These are phyloP conservation scores for Arabidopsis suecica DNA, from an alignment of 345 rosid genomes.

Conservation along the genomic window DNA sequence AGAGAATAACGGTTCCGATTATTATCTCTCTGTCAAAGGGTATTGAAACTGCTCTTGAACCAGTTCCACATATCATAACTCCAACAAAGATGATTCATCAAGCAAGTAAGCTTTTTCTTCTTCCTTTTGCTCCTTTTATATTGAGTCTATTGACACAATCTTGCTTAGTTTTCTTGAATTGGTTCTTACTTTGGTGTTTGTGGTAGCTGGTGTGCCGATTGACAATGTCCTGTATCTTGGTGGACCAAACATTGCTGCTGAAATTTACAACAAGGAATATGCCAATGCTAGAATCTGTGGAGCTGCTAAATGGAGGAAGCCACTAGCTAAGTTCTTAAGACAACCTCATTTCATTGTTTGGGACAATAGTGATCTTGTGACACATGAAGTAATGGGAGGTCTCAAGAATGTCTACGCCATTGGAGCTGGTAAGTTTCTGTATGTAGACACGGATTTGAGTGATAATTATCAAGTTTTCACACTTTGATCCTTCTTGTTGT, in stretches of 20 bases:
- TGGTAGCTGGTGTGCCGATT: conserved; percentile 74
- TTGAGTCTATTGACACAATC: background rate
- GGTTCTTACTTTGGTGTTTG: conserved; percentile 10
- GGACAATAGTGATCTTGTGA: conserved; percentile 96
- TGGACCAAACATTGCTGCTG: conserved; percentile 98
- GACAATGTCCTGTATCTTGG: conserved; percentile 95
- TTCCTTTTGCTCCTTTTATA: conserved; percentile 12
- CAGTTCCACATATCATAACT: conserved; percentile 84
- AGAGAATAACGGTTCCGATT: conserved; percentile 73
- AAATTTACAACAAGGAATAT: conserved; percentile 90
- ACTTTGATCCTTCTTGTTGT: background rate
- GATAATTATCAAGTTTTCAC: background rate
- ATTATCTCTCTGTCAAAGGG: conserved; percentile 93
- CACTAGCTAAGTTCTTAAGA: conserved; percentile 83
- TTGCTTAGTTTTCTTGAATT: conserved; percentile 13
- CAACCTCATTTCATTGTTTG: conserved; percentile 94
- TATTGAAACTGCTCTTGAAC: conserved; percentile 80
- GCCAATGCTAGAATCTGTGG: conserved; percentile 99
- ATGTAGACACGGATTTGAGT: background rate
- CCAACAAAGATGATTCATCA: conserved; percentile 92
- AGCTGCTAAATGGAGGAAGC: conserved; percentile 92
- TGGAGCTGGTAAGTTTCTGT: conserved; percentile 80
- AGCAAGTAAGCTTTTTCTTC: conserved; percentile 69
- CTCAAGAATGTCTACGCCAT: conserved; percentile 98
- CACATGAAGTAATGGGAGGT: conserved; percentile 99